These are phyloP conservation scores for Medicago ruthenica DNA, from an alignment of 306 rosid species.

Conservation along the genomic window DNA sequence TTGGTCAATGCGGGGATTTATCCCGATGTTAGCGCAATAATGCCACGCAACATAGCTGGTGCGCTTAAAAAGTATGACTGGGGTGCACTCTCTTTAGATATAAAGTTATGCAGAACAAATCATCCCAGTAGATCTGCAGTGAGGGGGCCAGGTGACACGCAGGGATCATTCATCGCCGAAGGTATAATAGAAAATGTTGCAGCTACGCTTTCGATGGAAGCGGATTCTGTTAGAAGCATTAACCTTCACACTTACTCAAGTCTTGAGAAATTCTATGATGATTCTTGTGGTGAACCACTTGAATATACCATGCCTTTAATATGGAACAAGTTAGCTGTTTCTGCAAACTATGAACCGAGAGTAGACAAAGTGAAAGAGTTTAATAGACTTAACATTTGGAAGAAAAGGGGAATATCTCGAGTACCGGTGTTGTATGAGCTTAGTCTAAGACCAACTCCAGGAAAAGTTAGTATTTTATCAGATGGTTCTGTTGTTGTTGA, in stretches of 20 bases:
- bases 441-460: slow-evolving; percentile 59
- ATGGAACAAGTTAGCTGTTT: slow-evolving; percentile 69
- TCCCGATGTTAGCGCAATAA: slow-evolving; percentile 56
- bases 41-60: slow-evolving; percentile 53
- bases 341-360: slow-evolving; percentile 63
- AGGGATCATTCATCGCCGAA: slow-evolving; percentile 86
- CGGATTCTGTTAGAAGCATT: slow-evolving; percentile 70
- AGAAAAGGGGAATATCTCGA: slow-evolving; percentile 78
- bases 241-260: slow-evolving; percentile 73
- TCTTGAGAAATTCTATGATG: slow-evolving; percentile 60
- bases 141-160: slow-evolving; percentile 90
- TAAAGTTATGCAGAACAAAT: slow-evolving; percentile 84
- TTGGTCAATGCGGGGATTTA: slow-evolving; percentile 73
- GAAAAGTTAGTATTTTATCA: slow-evolving; percentile 71
- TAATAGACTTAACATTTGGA: slow-evolving; percentile 71
- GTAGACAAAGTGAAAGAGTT: slow-evolving; percentile 59
- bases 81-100: slow-evolving; percentile 81
- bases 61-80: slow-evolving; percentile 83
- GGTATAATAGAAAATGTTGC: slow-evolving; percentile 85
- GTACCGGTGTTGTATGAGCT: slow-evolving; percentile 58
- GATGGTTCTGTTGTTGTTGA: slow-evolving; percentile 86
- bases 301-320: slow-evolving; percentile 83
- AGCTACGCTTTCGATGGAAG: slow-evolving; percentile 71
- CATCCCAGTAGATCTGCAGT: slow-evolving; percentile 73
- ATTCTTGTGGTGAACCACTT: slow-evolving; percentile 60